phyloP scores from a whole-genome alignment of 495 filamentous ascomycete species.

The Podospora australis region DNA sequence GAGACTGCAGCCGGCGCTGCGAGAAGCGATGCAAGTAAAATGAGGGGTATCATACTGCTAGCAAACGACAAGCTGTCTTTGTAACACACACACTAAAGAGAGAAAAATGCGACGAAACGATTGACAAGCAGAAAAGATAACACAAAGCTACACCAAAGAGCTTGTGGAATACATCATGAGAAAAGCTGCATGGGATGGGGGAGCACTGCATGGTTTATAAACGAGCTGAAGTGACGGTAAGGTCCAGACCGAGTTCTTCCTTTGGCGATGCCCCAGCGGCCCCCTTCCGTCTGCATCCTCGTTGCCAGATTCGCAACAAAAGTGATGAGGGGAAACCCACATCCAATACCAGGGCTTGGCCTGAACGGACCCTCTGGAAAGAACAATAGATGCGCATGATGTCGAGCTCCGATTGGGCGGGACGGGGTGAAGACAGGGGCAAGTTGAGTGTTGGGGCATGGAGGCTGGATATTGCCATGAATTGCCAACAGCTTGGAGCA shows the following conservation, averaged over 20 bases:
- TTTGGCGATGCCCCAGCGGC: background rate
- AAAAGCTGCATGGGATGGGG: background rate
- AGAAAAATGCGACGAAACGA: background rate
- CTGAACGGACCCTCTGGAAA: background rate
- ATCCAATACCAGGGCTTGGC: background rate
- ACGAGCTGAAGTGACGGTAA: too few species aligned
- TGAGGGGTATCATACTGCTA: slow-evolving; percentile 9
- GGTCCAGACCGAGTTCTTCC: too few species aligned
- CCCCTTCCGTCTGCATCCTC: background rate
- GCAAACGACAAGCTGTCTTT: background rate
- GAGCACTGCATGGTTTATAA: background rate
- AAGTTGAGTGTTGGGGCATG: too few species aligned
- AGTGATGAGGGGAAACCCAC: background rate
- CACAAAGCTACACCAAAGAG: background rate
- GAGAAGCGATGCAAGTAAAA: slow-evolving; percentile 5
- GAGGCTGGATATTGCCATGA: background rate
- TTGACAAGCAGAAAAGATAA: background rate
- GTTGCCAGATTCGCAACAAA: background rate
- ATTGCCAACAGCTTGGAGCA: too few species aligned
- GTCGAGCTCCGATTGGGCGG: slow-evolving; percentile 5
- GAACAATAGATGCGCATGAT: background rate
- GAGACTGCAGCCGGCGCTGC: background rate
- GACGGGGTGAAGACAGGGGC: background rate
- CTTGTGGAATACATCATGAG: background rate
- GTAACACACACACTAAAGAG: background rate